Evolutionary conservation across 345 rosid species (phyloP).

Genomic region (Trapa incisa): DNA sequence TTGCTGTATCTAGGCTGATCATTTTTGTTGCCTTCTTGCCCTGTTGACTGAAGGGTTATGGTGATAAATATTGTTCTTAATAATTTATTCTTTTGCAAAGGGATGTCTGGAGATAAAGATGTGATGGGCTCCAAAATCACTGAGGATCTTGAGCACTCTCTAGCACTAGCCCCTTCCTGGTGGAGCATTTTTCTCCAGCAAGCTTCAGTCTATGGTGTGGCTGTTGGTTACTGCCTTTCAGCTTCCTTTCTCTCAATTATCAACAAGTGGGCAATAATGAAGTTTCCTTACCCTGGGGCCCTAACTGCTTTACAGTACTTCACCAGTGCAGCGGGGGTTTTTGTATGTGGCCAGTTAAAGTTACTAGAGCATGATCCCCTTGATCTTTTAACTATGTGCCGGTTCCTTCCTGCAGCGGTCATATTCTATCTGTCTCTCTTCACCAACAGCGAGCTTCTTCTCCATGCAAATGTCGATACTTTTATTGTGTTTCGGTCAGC

Average conservation of each 20-base stretch:
- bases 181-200: constrained; percentile 34
- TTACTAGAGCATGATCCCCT: constrained; percentile 59
- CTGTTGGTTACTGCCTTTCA: constrained; percentile 83
- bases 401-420: constrained; percentile 85
- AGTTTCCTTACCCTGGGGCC: constrained; percentile 93
- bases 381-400: constrained; percentile 72
- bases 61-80: background rate
- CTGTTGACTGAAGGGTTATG: background rate
- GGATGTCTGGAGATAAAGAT: constrained; percentile 30
- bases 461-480: constrained; percentile 94
- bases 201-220: constrained; percentile 61
- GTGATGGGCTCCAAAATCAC: constrained; percentile 28
- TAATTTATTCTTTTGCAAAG: background rate
- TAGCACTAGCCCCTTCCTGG: constrained; percentile 26
- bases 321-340: constrained; percentile 77
- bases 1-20: background rate
- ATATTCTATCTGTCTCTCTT: constrained; percentile 85
- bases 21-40: background rate
- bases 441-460: constrained; percentile 92
- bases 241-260: constrained; percentile 89
- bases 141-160: constrained; percentile 11
- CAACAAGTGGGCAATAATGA: constrained; percentile 96
- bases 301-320: constrained; percentile 86
- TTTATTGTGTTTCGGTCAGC: constrained; percentile 88
- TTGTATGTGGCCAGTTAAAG: constrained; percentile 42